Evolutionary conservation across 116 monocot genomes (phyloP), one percentile per base, ranked within the genome.

Genomic region (Papilionanthe hybrid): DNA sequence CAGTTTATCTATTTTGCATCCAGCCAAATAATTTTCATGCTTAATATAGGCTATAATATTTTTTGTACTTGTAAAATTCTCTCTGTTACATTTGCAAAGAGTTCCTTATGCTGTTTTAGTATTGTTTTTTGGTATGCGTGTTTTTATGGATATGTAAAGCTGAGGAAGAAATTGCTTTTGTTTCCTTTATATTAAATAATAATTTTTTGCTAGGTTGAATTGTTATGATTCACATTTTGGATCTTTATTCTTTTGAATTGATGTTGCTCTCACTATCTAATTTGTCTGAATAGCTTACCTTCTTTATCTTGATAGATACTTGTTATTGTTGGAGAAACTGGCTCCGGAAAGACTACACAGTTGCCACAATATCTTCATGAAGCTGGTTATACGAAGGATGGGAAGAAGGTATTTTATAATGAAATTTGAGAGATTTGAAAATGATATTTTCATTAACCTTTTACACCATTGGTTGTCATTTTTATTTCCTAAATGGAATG

Each of bases 321-420:
- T 78, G 93, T 99, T 22, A 99, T 99, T 91, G 99, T 99, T 82
- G 99, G 99, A 75, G 99, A 99, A 79, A 99, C 99, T 58, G 99
- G 99, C 60, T 99, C 99, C 79, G 99, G 99, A 49, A 99, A 99
- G 81, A 99, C 99, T 28, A 99, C 99, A 44, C 99, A 99, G 78
- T 95, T 99, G 81, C 99, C 99, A 43, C 99, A 99, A 78, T 99
- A 95, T 90, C 93, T 99, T 45, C 92, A 95, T 82, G 99, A 99
- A 84, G 95, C 93, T 77, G 99, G 99, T 0, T 99, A 89, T 79
- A 93, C 99, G 66, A 83, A 87, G 75, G 82, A 58, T 60, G 99
- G 93, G 74, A 95, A 87, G 91, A 73, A 44, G 73, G 73, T 73
- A 73, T 20, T n/a, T 30, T 65, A 18, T 53, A 53, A 53, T 53